Conservation (phyloP, 805 yeast genomes). For the Yarrowia sp. region DNA sequence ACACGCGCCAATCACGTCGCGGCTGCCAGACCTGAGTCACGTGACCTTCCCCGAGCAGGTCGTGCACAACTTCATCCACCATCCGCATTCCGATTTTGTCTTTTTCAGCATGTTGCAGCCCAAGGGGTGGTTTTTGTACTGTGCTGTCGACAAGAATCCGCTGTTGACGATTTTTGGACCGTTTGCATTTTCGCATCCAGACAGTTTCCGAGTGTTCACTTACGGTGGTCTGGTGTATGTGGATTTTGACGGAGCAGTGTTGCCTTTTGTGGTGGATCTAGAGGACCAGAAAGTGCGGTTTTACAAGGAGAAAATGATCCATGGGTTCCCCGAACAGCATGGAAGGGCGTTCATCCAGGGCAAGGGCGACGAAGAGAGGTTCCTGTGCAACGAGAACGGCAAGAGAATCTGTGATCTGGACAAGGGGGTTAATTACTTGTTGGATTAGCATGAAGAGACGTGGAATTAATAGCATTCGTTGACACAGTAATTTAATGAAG, state of each 20-base stretch:
- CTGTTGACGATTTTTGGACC: conserved; percentile 3
- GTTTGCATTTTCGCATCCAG: background rate
- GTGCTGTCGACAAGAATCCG: background rate
- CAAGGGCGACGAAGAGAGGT: background rate
- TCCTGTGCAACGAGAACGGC: conserved; percentile 3
- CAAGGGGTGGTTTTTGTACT: background rate
- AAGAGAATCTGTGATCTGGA: background rate
- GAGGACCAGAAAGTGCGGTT: background rate
- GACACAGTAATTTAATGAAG: too few species aligned
- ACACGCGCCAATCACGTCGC: background rate
- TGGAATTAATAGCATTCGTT: too few species aligned
- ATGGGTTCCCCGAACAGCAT: background rate
- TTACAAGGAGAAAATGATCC: background rate
- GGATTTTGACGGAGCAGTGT: background rate
- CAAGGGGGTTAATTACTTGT: background rate
- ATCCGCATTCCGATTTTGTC: background rate
- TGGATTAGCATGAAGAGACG: background rate
- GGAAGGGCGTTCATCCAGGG: conserved; percentile 1
- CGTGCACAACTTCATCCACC: background rate
- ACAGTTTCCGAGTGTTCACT: background rate
- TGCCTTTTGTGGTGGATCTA: background rate
- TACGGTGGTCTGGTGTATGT: background rate
- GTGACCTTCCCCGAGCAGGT: background rate
- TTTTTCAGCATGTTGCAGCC: background rate
- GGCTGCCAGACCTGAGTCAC: background rate